Conservation (phyloP, 768 basidiomycete species). For the Pulveroboletus sp. region DNA sequence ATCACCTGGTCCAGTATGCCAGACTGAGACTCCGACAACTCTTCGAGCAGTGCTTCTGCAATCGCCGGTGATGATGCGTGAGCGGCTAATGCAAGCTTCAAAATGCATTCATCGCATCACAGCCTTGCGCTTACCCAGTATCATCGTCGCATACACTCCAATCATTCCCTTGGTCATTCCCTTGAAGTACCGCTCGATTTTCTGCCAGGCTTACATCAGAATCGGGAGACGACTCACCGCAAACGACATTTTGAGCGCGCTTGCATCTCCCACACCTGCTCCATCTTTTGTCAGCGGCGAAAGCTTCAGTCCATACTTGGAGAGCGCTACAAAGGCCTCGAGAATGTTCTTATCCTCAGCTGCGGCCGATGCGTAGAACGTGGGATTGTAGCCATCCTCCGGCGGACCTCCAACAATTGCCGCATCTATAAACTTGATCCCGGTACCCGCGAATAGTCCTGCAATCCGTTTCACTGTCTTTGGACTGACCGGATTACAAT, state of each 20-base stretch:
- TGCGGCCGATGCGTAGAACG: slow-evolving; percentile 51
- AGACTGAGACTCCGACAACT: no score
- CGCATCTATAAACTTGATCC: slow-evolving; percentile 51
- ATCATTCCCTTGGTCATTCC: slow-evolving; percentile 56
- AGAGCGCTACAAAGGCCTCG: slow-evolving; percentile 39
- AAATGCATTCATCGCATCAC: background rate
- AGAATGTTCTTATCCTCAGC: slow-evolving; percentile 30
- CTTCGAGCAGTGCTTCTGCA: slow-evolving; percentile 51
- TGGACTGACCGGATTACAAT: slow-evolving; percentile 60
- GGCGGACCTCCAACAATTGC: slow-evolving; percentile 60
- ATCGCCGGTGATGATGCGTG: slow-evolving; percentile 59
- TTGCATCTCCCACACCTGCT: slow-evolving; percentile 53
- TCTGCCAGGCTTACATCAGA: background rate
- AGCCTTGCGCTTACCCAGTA: slow-evolving; percentile 40
- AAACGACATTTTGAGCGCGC: slow-evolving; percentile 65
- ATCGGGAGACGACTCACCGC: slow-evolving; percentile 38
- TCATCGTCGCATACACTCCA: slow-evolving; percentile 52
- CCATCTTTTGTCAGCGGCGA: slow-evolving; percentile 46
- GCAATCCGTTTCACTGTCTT: slow-evolving; percentile 48
- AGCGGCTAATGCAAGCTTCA: slow-evolving; percentile 38
- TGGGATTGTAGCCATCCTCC: slow-evolving; percentile 45
- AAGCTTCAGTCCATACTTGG: slow-evolving; percentile 45
- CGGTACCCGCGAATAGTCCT: slow-evolving; percentile 37
- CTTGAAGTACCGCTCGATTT: slow-evolving; percentile 25
- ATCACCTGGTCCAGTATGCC: no score